Base-by-base conservation (phyloP, 129 eudicot species). In the Cynara cardunculus region DNA sequence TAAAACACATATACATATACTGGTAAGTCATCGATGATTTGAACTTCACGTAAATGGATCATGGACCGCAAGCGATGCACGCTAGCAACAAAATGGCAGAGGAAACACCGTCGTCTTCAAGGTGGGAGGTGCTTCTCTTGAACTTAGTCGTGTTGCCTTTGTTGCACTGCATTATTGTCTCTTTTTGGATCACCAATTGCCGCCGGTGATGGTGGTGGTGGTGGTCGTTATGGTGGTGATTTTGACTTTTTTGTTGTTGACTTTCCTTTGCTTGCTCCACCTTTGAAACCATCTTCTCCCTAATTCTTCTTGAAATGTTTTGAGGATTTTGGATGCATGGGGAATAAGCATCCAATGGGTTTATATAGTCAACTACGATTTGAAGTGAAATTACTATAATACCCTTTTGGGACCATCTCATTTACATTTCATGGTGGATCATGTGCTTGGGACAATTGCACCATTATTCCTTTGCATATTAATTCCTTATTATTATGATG, bases 31-130 rank as follows among this genome's bases (percentile, higher is more conserved):
- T 77, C 26, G 37, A 16, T 37, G 14, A 41, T 25, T 18, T 67
- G 28, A 19, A 22, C 25, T 53, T 71, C 37, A 71, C 0, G 9
- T 5, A 21, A 10, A 16, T 25, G 39, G 39, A 59, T 83, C 59
- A 83, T 28, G 56, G 82, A 81, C 82, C 68, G 66, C 89, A 91
- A 2, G 94, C 94, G 12, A 93, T 88, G 81, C 93, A 88, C 76
- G 97, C 98, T 21, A 93, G 92, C 61, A 91, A 74, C 68, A 93
- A 85, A 59, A 93, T 91, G 27, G 98, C 98, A 0, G 97, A 84
- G 67, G 96, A 91, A 77, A 86, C 74, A 22, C 91, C 98, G 53
- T 93, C 98, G 28, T 89, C 93, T 83, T 93, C 85, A 62, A 93
- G 89, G 80, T 83, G 81, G 11, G 94, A 93, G 16, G 65, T 78